phyloP scores from a whole-genome alignment of 2,329 filamentous ascomycete genomes.

The Venturia oleaginea region DNA sequence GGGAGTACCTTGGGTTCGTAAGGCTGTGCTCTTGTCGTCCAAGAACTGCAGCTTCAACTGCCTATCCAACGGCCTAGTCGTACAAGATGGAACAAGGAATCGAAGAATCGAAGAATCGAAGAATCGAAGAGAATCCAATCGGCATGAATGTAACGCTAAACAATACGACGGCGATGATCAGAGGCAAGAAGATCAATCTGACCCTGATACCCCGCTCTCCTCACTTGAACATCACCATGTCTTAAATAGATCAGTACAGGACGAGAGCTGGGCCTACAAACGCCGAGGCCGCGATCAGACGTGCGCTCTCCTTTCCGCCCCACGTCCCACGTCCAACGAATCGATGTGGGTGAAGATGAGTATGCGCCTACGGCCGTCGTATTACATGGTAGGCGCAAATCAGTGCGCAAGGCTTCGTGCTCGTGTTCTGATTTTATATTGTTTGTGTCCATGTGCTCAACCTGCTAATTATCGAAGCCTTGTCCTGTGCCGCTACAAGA shows the following conservation, averaged over 20 bases:
- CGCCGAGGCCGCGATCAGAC: not conserved
- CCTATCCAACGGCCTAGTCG: not conserved
- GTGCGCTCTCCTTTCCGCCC: not conserved
- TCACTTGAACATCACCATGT: not conserved
- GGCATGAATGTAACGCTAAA: not conserved
- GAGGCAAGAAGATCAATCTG: not conserved
- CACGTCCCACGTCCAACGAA: not conserved
- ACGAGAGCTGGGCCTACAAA: not conserved
- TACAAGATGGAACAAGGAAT: not conserved
- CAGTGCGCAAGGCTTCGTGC: not conserved
- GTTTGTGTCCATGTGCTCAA: no score
- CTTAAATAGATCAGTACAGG: not conserved
- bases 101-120: no score
- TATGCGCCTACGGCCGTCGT: not conserved
- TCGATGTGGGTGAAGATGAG: not conserved
- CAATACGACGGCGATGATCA: not conserved
- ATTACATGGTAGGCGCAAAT: not conserved
- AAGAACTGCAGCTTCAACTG: not conserved
- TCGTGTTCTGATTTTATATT: no score
- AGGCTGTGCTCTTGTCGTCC: constrained; percentile 1
- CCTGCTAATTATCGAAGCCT: not conserved
- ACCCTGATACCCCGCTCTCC: not conserved
- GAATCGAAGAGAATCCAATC: not conserved
- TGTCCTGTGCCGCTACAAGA: not conserved
- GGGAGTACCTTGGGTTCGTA: not conserved